Base-by-base conservation (phyloP, 148 eudicot species). In the Camellia japonica region DNA sequence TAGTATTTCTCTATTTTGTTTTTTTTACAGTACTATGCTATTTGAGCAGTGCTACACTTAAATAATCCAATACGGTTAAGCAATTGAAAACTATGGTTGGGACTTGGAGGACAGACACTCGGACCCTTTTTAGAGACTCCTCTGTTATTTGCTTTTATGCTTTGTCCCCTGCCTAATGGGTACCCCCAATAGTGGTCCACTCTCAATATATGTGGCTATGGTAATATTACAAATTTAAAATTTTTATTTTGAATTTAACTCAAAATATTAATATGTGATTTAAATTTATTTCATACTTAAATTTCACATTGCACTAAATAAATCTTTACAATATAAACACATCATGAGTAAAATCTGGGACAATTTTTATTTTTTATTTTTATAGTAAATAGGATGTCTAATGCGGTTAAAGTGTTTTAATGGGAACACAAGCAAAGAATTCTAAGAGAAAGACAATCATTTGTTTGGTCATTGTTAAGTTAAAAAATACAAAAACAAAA, bases 391-490 rank as follows among this genome's bases (percentile, higher is more conserved):
- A 30, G 1, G 38, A 30, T 30, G 38, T 30, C 38, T 30, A 30
- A 30, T 30, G 38, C 38, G 1, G 38, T 30, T 30, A 30, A 30
- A 30, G 38, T 30, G 38, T 30, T 30, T 30, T 30, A 76, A 64
- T 76, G 60, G 72, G 72, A 52, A 77, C 46, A 38, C 46, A 76
- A 64, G 18, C 60, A 20, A 76, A 10, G 62, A 76, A 46, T 63
- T 13, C 9, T 51, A 23, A 77, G 41, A 52, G 51, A 8, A 11
- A 52, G n/a, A 78, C 79, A 78, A 78, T 52, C 41, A 78, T 77
- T 78, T 76, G 41, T 30, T 52, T 52, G 38, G 63, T 66, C 62
- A 23, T 51, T 78, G 73, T 78, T 38, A 15, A 52, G 44, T 4
- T 44, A 23, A 77, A 63, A 46, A 76, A 65, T 30, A 30, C 38